Percentiles rank a stretch among this genome's conserved stretches.
Conservation (phyloP, 2,329 filamentous ascomycete species). For the Coniella lustricola region DNA sequence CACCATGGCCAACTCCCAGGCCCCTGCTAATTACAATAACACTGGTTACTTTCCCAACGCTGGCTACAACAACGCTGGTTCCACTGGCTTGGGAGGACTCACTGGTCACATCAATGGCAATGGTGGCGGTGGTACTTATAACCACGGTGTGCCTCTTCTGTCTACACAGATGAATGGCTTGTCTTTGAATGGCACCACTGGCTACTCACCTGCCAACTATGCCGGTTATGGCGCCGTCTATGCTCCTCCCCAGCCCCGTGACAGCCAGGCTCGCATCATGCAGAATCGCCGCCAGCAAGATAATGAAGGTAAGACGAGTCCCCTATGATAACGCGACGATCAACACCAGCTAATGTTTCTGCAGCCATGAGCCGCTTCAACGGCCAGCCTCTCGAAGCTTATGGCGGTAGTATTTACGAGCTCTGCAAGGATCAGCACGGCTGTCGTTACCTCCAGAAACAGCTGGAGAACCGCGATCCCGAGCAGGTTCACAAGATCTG, state of each 20-base stretch:
- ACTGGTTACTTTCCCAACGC: constrained; percentile 21
- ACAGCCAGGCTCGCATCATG: constrained; percentile 70
- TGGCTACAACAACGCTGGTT: constrained; percentile 24
- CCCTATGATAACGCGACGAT: not conserved
- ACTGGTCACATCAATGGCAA: not conserved
- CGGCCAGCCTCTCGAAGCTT: constrained; percentile 73
- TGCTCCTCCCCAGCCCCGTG: constrained; percentile 44
- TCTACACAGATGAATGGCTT: constrained; percentile 63
- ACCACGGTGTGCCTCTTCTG: constrained; percentile 51
- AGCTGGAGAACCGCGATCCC: constrained; percentile 81
- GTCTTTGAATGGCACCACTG: constrained; percentile 35
- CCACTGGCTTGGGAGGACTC: not conserved
- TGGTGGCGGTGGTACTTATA: not conserved
- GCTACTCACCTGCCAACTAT: constrained; percentile 43
- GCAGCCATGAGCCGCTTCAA: constrained; percentile 71
- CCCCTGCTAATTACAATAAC: constrained; percentile 18
- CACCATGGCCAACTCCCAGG: constrained; percentile 2
- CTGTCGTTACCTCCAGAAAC: constrained; percentile 93
- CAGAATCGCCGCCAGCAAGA: constrained; percentile 69
- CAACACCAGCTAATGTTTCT: constrained; percentile 24
- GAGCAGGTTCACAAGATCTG: constrained; percentile 90
- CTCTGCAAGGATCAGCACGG: constrained; percentile 98
- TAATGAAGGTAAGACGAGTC: constrained; percentile 51
- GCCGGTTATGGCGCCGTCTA: constrained; percentile 49
- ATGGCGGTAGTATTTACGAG: constrained; percentile 76